These are phyloP conservation scores for Byssochlamys sp. DNA, from an alignment of 2,329 filamentous ascomycete genomes.

Conservation along the genomic window DNA sequence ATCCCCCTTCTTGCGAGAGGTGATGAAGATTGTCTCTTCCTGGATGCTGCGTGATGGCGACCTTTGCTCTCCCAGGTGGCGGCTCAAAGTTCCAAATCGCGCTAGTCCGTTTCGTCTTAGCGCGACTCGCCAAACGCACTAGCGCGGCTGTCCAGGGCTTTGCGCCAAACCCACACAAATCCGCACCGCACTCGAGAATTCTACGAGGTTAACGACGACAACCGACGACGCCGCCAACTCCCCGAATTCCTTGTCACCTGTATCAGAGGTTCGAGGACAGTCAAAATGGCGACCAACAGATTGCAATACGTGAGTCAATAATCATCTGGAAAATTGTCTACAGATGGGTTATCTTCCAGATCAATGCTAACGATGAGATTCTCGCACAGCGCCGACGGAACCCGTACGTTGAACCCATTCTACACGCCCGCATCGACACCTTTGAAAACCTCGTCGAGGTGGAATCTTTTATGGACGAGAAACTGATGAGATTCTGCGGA, in stretches of 20 bases:
- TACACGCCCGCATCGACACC: neutral
- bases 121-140: conserved; percentile 28
- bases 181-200: conserved; percentile 30
- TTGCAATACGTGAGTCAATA: conserved; percentile 37
- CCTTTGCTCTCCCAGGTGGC: conserved; percentile 21
- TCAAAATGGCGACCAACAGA: conserved; percentile 46
- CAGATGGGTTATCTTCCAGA: neutral
- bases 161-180: conserved; percentile 38
- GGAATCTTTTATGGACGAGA: conserved; percentile 7
- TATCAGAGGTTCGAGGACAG: conserved; percentile 33
- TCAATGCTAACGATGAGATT: conserved; percentile 18
- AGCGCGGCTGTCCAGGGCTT: conserved; percentile 26
- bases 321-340: neutral
- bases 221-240: conserved; percentile 33
- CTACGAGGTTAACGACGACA: conserved; percentile 33
- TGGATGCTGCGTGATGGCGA: conserved; percentile 3
- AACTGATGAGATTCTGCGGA: conserved; percentile 25
- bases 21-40: conserved; percentile 1
- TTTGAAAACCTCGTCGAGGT: neutral
- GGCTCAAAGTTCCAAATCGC: conserved; percentile 13
- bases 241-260: conserved; percentile 30
- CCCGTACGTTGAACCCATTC: conserved; percentile 51
- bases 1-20: conserved; percentile 21
- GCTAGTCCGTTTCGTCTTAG: conserved; percentile 22
- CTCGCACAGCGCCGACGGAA: conserved; percentile 59